A percentile compares a stretch with the other conserved stretches of the same genome.
Evolutionary conservation across 192 early-diverging fungal genomes (phyloP).

Genomic region (Helicostylum pulchrum): DNA sequence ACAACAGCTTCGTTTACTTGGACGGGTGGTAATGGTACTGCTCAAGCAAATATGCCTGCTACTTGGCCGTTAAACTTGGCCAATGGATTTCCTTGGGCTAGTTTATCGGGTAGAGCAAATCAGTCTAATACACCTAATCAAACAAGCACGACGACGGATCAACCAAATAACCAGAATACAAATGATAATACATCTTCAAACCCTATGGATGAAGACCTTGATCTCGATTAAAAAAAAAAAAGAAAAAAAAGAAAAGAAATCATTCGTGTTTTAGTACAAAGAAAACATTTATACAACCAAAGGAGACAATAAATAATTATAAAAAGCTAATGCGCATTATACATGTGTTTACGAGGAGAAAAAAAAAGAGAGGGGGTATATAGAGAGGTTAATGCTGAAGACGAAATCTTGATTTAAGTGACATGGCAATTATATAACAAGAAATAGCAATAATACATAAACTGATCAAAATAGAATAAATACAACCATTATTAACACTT

Average conservation of each 20-base stretch:
- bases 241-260: too few relatives aligned
- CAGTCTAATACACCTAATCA: neutral
- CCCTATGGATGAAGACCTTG: too few relatives aligned
- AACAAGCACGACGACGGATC: neutral
- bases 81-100: neutral
- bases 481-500: constrained; percentile 38
- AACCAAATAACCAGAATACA: neutral
- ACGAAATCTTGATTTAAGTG: constrained; percentile 13
- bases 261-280: too few relatives aligned
- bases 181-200: neutral
- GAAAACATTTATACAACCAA: too few relatives aligned
- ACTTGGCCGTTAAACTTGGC: neutral
- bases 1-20: neutral
- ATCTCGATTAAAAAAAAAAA: too few relatives aligned
- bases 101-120: neutral
- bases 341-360: neutral
- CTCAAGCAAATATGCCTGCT: neutral
- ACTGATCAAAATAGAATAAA: constrained; percentile 37
- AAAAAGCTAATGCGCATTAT: too few relatives aligned
- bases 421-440: neutral
- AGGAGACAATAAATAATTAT: too few relatives aligned
- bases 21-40: neutral
- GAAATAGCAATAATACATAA: constrained; percentile 28
- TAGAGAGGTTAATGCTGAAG: neutral
- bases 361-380: neutral